Evolutionary conservation across 176 grass and related monocot species (phyloP), one percentile per base, ranked within the genome.

Genomic region (Aegilops bicornis): DNA sequence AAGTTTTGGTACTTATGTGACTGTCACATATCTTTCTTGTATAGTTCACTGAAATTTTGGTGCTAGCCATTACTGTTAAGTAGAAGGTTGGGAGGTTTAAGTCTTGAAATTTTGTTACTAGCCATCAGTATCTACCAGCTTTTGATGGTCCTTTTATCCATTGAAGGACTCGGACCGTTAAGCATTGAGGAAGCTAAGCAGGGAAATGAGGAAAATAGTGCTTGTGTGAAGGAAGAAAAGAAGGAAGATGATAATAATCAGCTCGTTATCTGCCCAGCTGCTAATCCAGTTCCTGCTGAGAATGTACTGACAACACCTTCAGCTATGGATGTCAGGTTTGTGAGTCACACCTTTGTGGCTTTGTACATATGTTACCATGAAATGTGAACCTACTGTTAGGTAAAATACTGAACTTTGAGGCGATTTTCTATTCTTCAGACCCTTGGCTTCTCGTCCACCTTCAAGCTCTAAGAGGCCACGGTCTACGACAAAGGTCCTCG

Each of bases 281-380:
- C 86, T 23, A 85, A 88, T 14, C 60, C 50, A 69, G 82, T 67
- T 88, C 87, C 78, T 79, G 74, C 73, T 79, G 90, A 88, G 66
- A 85, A 89, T 76, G 70, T 91, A 66, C 82, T 91, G 29, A 80
- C 90, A 69, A 92, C 97, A 81, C 94, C 94, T 50, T 82, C 85
- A 4, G 64, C 86, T 16, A 79, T 75, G 56, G 84, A 84, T 68
- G 77, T 62, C 91, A 95, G 97, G 97, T 99, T 71, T 68, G 94
- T 82, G 37, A 39, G 64, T 65, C 23, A 65, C 63, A 76, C 63
- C 32, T 81, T 20, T 54, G 29, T 63, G 68, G 52, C 33, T 81
- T 20, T 63, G n/a, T 29, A 68, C 8, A 75, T 36, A n/a, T 90
- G 58, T 91, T 76, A 84, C 66, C 47, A 25, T 7, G n/a, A 76